phyloP scores from a whole-genome alignment of 192 early-diverging fungal species.

The Entomortierella chlamydospora region DNA sequence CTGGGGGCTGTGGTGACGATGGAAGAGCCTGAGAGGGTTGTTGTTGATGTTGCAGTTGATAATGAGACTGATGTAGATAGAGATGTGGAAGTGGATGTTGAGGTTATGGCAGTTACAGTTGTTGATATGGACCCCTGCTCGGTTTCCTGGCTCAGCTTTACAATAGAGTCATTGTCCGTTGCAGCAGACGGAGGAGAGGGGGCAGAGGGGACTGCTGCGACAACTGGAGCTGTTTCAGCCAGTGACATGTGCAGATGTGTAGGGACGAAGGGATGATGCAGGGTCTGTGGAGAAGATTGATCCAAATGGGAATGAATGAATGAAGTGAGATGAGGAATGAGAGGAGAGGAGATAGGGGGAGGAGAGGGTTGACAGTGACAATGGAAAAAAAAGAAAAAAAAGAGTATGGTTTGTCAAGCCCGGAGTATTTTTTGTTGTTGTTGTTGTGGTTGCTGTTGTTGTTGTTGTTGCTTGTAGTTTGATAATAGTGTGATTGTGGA shows the following conservation, averaged over 20 bases:
- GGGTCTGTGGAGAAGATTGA: not conserved
- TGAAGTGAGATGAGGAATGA: not conserved
- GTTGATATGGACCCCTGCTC: not conserved
- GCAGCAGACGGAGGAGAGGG: constrained; percentile 9
- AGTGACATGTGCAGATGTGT: constrained; percentile 39
- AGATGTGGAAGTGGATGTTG: constrained; percentile 7
- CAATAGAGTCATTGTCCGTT: constrained; percentile 6
- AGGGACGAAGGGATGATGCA: not conserved
- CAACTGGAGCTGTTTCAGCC: constrained; percentile 45
- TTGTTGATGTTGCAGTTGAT: constrained; percentile 29
- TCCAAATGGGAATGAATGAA: not conserved
- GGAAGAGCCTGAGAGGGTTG: constrained; percentile 1
- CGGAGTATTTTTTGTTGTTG: not conserved
- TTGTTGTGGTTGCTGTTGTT: too few relatives aligned
- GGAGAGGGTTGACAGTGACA: not conserved
- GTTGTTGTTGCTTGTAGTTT: too few relatives aligned
- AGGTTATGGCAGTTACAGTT: not conserved
- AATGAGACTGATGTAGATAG: constrained; percentile 15
- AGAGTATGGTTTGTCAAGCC: not conserved
- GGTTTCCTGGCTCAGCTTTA: constrained; percentile 10
- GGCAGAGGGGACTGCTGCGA: constrained; percentile 15
- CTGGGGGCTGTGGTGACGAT: constrained; percentile 17
- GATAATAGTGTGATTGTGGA: too few relatives aligned
- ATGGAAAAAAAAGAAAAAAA: constrained; percentile 10
- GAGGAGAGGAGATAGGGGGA: not conserved